A percentile compares a stretch with the other conserved stretches of the same genome.
Conservation (phyloP, 2,329 filamentous ascomycete species). For the Penicillium expansum region DNA sequence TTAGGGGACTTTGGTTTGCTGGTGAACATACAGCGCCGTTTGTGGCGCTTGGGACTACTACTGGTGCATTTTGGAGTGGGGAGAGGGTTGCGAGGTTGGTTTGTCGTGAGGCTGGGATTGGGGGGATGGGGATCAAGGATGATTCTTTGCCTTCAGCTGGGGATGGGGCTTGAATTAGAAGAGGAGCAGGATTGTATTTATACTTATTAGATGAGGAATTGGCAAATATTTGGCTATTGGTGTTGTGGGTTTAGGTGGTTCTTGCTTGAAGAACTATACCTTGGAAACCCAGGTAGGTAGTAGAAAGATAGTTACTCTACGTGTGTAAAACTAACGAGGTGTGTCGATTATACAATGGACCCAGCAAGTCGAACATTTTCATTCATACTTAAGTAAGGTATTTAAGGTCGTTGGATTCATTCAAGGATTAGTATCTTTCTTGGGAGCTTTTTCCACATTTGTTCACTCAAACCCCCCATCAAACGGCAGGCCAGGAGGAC, state of each 20-base stretch:
- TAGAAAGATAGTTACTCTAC: no score
- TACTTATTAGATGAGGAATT: not conserved
- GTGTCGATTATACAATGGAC: not conserved
- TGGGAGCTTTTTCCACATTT: conserved; percentile 7
- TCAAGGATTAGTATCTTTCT: conserved; percentile 26
- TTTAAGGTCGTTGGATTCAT: conserved; percentile 19
- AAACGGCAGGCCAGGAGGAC: not conserved
- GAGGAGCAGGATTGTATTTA: not conserved
- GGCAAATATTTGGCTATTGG: not conserved
- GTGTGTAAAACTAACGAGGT: no score
- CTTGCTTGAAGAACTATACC: not conserved
- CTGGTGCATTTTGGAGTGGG: conserved; percentile 89
- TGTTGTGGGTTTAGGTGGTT: not conserved
- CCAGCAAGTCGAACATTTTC: not conserved
- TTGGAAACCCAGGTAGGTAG: no score
- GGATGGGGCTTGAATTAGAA: not conserved
- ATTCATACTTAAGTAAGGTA: conserved; percentile 8
- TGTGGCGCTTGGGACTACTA: conserved; percentile 81
- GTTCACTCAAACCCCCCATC: not conserved
- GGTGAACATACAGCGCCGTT: conserved; percentile 91
- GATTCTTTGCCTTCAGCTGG: conserved; percentile 34
- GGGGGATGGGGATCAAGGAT: conserved; percentile 23
- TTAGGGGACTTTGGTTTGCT: conserved; percentile 75
- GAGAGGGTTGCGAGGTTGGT: conserved; percentile 68
- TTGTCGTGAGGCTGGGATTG: conserved; percentile 29